Base-by-base conservation (phyloP, 768 basidiomycete species). In the Leccinum ochraceum region DNA sequence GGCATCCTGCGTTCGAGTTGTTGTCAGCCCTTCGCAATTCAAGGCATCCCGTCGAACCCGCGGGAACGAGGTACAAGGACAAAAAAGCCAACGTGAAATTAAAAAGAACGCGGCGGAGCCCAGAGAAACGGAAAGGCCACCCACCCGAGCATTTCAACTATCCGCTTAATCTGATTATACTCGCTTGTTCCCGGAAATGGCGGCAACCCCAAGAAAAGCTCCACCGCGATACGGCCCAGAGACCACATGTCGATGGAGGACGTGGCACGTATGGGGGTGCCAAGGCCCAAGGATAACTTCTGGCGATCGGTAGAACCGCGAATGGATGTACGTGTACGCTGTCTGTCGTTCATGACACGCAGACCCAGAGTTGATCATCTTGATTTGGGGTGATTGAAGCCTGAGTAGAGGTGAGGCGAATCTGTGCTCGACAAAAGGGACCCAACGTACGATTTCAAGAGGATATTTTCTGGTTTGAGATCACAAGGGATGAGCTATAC, bases 251-350 rank as follows among this genome's bases (percentile, higher is more conserved):
- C 97, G 76, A 99, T 98, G 11, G 93, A 81, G 11, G 94, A 87
- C 24, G 90, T 95, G n/a, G n/a, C n/a, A n/a, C n/a, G 74, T 99
- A 98, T 13, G 95, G 88, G 74, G 14, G n/a, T n/a, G n/a, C n/a
- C n/a, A n/a, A n/a, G n/a, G n/a, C n/a, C 95, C 95, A 26, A 99
- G 81, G 30, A 99, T 82, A 17, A 99, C 97, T 77, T 99, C 97
- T 13, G 97, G 97, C 2, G 94, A 96, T 48, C 97, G 91, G 74
- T 99, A 99, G 79, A 99, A 99, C 53, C 97, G 85, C 9, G 95
- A 98, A 72, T 99, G 97, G 73, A 99, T 98, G 77, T 99, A 99
- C 3, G 97, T 99, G 75, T 99, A 99, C 48, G 98, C 95, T n/a
- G 96, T 99, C 76, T 98, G 95, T 68, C 93, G 89, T 77, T 98